Base-by-base conservation (phyloP, 345 rosid species). In the Combretum micranthum region DNA sequence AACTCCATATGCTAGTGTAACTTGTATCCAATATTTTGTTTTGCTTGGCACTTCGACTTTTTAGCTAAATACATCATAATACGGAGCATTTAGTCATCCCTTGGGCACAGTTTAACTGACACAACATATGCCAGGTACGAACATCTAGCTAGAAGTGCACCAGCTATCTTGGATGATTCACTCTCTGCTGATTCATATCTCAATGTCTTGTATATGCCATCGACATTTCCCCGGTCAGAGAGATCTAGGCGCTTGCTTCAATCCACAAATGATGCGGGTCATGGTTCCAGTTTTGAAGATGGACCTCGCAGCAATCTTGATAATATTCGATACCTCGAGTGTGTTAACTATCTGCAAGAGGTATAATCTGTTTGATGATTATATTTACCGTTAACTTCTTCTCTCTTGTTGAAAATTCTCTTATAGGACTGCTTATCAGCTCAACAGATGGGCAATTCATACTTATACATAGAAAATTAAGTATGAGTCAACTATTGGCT, bases 181-280 rank as follows among this genome's bases (percentile, higher is more conserved):
- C 86, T 88, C 59, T 92, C 98, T 61, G 93, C 98, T 51, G 98
- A 92, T 82, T 92, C 98, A 55, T 92, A 92, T 72, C 85, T 88
- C 45, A 88, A 88, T 78, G 89, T 92, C 50, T 72, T 92, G 26
- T 79, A 88, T 79, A 92, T 92, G 88, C 98, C 98, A 61, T 80
- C 98, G 46, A 92, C 96, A 37, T 88, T 86, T 62, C 98, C 98
- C 52, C 96, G 95, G 43, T 84, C 98, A 52, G 98, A 92, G 76
- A 75, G 85, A 75, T 86, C 90, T 49, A 80, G 96, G 70, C 76
- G 76, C 43, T 85, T 66, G 61, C 76, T 73, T 61, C 88, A 77
- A 66, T 80, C 84, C 37, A 57, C 80, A 63, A 80, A 78, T 64
- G 75, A 70, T 64, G 75, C 89, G 51, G 49, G 71, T 16, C 59